Conservation (phyloP, 371 early-diverging fungal species). For the Apophysomyces variabilis region DNA sequence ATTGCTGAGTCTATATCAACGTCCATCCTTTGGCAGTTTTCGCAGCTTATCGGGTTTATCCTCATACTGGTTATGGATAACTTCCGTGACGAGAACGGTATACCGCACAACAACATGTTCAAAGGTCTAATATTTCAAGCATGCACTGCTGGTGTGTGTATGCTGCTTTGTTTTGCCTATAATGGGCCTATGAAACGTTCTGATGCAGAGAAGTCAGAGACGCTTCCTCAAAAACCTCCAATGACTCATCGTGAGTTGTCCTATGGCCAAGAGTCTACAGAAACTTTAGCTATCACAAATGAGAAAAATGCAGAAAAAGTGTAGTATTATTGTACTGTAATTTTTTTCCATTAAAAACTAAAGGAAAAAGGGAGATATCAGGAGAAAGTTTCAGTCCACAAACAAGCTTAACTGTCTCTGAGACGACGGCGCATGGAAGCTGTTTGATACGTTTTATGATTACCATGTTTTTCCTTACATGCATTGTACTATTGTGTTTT, state of each 20-base stretch:
- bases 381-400: background rate
- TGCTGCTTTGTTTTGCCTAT: conserved; percentile 35
- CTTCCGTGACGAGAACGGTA: conserved; percentile 40
- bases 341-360: background rate
- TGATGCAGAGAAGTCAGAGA: conserved; percentile 15
- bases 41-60: conserved; percentile 39
- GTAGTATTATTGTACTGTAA: background rate
- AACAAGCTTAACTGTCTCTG: too few relatives aligned
- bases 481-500: too few relatives aligned
- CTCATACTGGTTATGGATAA: conserved; percentile 41
- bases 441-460: too few relatives aligned
- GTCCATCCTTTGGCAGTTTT: conserved; percentile 45
- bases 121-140: conserved; percentile 48
- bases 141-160: conserved; percentile 30
- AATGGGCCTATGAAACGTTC: conserved; percentile 40
- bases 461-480: too few relatives aligned
- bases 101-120: conserved; percentile 40
- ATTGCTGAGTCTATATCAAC: conserved; percentile 44
- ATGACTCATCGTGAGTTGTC: background rate
- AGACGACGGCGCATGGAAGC: background rate
- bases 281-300: background rate
- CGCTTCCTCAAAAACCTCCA: background rate
- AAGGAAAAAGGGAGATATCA: background rate
- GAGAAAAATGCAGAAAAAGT: background rate
- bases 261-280: background rate